phyloP scores from a whole-genome alignment of 352 stramenopile genomes.

The Pythium catenulatum region DNA sequence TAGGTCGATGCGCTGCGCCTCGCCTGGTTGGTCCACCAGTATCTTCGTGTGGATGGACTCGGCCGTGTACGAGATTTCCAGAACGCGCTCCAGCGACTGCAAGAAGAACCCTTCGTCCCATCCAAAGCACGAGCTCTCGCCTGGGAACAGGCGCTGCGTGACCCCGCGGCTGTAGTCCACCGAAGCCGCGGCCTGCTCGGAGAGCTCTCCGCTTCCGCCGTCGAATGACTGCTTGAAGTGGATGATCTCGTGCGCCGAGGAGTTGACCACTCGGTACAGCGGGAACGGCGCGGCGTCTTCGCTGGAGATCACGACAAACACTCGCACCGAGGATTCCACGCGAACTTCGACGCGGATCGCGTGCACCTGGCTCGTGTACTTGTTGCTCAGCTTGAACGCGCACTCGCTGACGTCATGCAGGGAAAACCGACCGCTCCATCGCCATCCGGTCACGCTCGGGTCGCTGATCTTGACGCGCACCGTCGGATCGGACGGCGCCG shows the following conservation, averaged over 20 bases:
- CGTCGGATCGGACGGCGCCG: conserved; percentile 76
- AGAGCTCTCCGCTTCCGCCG: conserved; percentile 67
- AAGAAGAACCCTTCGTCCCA: conserved; percentile 93
- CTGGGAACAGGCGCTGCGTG: conserved; percentile 81
- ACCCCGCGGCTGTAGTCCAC: conserved; percentile 79
- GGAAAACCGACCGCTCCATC: conserved; percentile 91
- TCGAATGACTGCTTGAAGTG: conserved; percentile 92
- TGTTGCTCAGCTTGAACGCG: conserved; percentile 92
- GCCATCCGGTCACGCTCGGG: conserved; percentile 69
- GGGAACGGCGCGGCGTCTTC: conserved; percentile 82
- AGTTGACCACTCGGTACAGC: conserved; percentile 91
- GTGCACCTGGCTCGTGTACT: conserved; percentile 86
- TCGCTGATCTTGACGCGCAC: conserved; percentile 81
- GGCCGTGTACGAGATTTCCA: conserved; percentile 78
- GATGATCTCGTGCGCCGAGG: conserved; percentile 78
- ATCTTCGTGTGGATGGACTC: conserved; percentile 74
- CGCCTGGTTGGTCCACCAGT: conserved; percentile 83
- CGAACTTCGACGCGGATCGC: conserved; percentile 89
- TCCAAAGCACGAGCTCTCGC: conserved; percentile 86
- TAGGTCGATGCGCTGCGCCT: conserved; percentile 81
- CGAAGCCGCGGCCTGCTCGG: conserved; percentile 65
- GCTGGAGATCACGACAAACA: conserved; percentile 85
- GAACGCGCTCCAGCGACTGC: conserved; percentile 78
- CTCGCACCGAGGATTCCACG: conserved; percentile 82
- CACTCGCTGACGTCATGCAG: conserved; percentile 92